A percentile compares a stretch with the other conserved stretches of the same genome.
These are phyloP conservation scores for Monilinia fructigena DNA, from an alignment of 2,329 filamentous ascomycete species.

Conservation along the genomic window DNA sequence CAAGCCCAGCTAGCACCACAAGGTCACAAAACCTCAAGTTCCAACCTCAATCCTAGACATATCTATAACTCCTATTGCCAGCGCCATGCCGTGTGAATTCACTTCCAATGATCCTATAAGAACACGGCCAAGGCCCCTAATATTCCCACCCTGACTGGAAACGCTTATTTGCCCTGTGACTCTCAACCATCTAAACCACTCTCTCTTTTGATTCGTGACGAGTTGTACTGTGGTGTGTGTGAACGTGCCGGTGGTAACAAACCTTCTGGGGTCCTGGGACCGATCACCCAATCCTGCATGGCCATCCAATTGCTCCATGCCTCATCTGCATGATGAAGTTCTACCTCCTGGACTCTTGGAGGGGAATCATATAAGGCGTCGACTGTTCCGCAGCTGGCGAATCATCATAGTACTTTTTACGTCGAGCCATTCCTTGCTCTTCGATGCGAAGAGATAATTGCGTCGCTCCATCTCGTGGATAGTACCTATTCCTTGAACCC, in stretches of 20 bases:
- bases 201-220: slow-evolving; percentile 14
- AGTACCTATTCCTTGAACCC: slow-evolving; percentile 73
- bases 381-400: slow-evolving; percentile 56
- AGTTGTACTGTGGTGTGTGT: slow-evolving; percentile 7
- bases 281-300: slow-evolving; percentile 99
- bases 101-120: not conserved
- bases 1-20: not conserved
- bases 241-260: not conserved
- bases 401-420: slow-evolving; percentile 94
- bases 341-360: slow-evolving; percentile 71
- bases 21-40: slow-evolving; percentile 6
- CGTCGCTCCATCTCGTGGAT: slow-evolving; percentile 86
- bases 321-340: slow-evolving; percentile 79
- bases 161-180: not conserved
- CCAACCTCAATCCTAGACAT: slow-evolving; percentile 1
- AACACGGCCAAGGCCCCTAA: not conserved
- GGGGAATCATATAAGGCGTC: slow-evolving; percentile 85
- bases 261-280: slow-evolving; percentile 48
- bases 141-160: not conserved
- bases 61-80: slow-evolving; percentile 12
- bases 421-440: slow-evolving; percentile 83
- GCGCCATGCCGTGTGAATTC: not conserved
- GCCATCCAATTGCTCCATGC: slow-evolving; percentile 93
- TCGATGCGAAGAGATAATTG: slow-evolving; percentile 94
- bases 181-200: slow-evolving; percentile 6